Base-by-base conservation (phyloP, 805 yeast genomes). In the Metschnikowia orientalis region DNA sequence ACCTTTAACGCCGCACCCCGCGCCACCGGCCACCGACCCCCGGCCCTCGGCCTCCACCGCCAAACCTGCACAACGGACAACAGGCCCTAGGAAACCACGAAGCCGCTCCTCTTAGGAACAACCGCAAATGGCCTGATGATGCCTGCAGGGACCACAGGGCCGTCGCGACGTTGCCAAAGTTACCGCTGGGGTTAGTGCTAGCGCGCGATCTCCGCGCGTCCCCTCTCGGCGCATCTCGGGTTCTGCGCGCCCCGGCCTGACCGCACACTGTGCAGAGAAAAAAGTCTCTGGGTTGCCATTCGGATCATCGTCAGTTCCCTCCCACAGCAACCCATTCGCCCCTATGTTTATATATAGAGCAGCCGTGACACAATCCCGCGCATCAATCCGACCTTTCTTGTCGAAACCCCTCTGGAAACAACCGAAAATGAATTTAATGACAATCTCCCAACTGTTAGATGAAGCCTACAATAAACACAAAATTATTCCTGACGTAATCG, bases 361-460 rank as follows among this genome's bases (percentile, higher is more conserved):
- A 26, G 35, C 36, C 13, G 13, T 28, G 24, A 26, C 37, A 23
- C 32, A 31, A 31, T 19, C 28, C 12, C 10, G 32, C 5, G 10
- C 30, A 8, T 6, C 32, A 6, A 4, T 28, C 22, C 26, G 26
- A 16, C 11, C 26, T 23, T 18, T 23, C 11, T 15, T 23, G 8
- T 23, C 10, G 6, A 3, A 16, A 22, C 8, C 18, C 9, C 23
- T 16, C 18, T 12, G 16, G 9, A 34, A 16, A 35, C 34, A 27
- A 23, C 24, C 50, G 17, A 56, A 41, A 44, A 67, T 65, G 73
- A 56, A 56, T 33, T 61, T 73, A 36, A 59, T 73, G 45, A 74
- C 79, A 12, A 74, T 74, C 37, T 67, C 77, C 25, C 75, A 70
- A 53, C 71, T 76, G 23, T 64, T 74, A 41, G 75, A 67, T 47